Evolutionary conservation across 2,329 filamentous ascomycete genomes (phyloP).

Genomic region (Gremmenia infestans): DNA sequence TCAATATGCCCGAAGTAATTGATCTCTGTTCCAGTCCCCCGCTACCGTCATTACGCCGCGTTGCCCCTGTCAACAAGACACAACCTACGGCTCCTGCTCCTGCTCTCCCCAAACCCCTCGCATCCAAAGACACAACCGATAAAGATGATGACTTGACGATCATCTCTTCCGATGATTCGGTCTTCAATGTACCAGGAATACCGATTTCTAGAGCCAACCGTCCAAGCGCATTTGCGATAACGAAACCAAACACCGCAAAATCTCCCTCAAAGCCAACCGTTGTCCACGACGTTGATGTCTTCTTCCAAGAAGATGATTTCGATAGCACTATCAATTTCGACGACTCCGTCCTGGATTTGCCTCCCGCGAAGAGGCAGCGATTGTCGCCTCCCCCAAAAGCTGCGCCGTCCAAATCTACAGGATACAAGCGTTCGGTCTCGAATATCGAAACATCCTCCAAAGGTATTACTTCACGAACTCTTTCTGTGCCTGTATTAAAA

Average conservation of each 20-base stretch:
- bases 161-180: background rate
- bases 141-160: no score
- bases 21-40: conserved; percentile 3
- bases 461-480: background rate
- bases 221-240: background rate
- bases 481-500: conserved; percentile 27
- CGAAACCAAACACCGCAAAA: background rate
- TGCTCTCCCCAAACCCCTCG: background rate
- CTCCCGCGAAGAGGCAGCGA: conserved; percentile 4
- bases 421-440: conserved; percentile 24
- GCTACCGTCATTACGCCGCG: background rate
- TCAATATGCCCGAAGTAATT: conserved; percentile 5
- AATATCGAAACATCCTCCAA: conserved; percentile 36
- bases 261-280: background rate
- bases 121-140: background rate
- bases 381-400: conserved; percentile 1
- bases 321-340: conserved; percentile 5
- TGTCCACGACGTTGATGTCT: conserved; percentile 1
- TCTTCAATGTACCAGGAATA: background rate
- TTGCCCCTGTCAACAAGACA: background rate
- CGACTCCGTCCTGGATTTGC: background rate
- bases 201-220: no score
- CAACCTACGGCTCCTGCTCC: background rate
- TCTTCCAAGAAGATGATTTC: conserved; percentile 14
- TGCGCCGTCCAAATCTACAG: conserved; percentile 1